These are phyloP conservation scores for Orbilia ellipsospora DNA, from an alignment of 2,329 filamentous ascomycete genomes.

Conservation along the genomic window DNA sequence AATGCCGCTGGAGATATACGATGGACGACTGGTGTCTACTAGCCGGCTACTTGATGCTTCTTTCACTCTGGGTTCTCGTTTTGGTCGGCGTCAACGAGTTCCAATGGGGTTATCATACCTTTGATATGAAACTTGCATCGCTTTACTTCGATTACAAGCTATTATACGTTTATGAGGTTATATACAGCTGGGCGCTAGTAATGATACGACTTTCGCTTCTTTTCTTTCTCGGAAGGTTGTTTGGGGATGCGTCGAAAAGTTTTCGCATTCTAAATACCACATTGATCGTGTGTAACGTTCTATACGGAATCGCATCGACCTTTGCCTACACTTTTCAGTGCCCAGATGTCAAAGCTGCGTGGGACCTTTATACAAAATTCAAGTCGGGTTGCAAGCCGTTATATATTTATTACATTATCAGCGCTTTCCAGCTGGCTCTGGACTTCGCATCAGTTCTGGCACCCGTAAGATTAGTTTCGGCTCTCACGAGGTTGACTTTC, in stretches of 20 bases:
- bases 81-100: constrained; percentile 43
- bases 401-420: constrained; percentile 43
- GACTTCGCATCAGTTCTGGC: constrained; percentile 41
- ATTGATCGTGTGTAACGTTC: constrained; percentile 42
- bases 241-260: constrained; percentile 29
- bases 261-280: constrained; percentile 24
- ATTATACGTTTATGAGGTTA: constrained; percentile 36
- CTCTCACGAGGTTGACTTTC: constrained; percentile 8
- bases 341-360: constrained; percentile 18
- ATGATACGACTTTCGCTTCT: constrained; percentile 38
- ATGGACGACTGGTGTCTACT: constrained; percentile 36
- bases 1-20: constrained; percentile 22
- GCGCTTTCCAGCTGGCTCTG: constrained; percentile 40
- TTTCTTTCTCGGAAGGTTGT: constrained; percentile 37
- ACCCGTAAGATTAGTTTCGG: constrained; percentile 26
- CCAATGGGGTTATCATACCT: constrained; percentile 44
- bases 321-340: constrained; percentile 50
- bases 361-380: constrained; percentile 45
- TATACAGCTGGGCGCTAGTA: constrained; percentile 26
- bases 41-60: constrained; percentile 30
- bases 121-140: constrained; percentile 39
- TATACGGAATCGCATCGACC: constrained; percentile 19
- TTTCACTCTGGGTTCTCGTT: constrained; percentile 28
- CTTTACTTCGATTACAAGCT: constrained; percentile 40
- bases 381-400: constrained; percentile 37